phyloP scores from a whole-genome alignment of 805 yeast species.

The Saccharomycopsis oosterbeekiorum region DNA sequence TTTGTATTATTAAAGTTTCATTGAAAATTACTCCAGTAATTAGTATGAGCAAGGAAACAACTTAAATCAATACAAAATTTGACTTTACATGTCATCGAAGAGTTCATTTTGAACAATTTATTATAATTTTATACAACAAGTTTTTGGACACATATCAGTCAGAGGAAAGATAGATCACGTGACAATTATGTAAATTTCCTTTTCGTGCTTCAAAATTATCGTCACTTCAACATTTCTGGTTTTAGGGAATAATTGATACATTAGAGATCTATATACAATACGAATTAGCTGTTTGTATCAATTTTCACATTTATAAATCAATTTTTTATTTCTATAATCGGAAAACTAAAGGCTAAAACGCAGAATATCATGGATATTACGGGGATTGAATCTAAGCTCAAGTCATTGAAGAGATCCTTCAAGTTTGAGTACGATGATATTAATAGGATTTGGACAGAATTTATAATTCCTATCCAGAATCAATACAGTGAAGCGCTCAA shows the following conservation, averaged over 20 bases:
- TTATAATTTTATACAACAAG: too few relatives aligned
- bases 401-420: background rate
- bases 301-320: background rate
- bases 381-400: background rate
- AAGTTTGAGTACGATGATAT: background rate
- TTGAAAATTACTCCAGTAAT: too few relatives aligned
- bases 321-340: background rate
- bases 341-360: background rate
- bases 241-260: background rate
- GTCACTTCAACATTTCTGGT: background rate
- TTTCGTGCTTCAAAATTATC: too few relatives aligned
- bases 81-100: too few relatives aligned
- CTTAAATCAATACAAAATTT: too few relatives aligned
- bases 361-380: background rate
- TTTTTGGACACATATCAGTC: too few relatives aligned
- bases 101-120: too few relatives aligned
- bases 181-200: too few relatives aligned
- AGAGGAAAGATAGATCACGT: too few relatives aligned
- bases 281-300: background rate
- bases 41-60: too few relatives aligned
- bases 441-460: background rate
- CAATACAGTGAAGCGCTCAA: background rate
- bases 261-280: too few relatives aligned
- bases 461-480: background rate
- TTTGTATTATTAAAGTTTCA: too few relatives aligned